Conservation (phyloP, 257 asterid genomes). For the Jasminum sambac region DNA sequence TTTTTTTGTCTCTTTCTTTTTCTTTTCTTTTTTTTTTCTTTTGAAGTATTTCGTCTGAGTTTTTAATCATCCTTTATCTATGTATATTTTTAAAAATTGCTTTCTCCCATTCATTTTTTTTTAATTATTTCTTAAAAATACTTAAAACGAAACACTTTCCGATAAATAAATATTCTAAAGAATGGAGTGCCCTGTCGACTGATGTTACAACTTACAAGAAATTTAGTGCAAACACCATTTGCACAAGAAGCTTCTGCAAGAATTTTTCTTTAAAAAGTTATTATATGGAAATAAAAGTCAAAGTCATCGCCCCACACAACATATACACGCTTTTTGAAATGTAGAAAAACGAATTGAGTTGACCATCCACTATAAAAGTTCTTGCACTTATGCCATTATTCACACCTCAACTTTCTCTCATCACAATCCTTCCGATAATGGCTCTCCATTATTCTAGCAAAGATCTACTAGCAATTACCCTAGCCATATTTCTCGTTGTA, state of each 20-base stretch:
- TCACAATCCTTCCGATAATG: slow-evolving; percentile 8
- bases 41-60: too few relatives aligned
- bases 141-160: too few relatives aligned
- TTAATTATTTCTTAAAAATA: too few relatives aligned
- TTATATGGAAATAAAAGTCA: background rate
- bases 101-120: too few relatives aligned
- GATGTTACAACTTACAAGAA: background rate
- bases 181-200: too few relatives aligned
- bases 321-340: background rate
- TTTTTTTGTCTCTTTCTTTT: too few relatives aligned
- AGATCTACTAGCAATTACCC: slow-evolving; percentile 18
- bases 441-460: slow-evolving; percentile 3
- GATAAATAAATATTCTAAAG: too few relatives aligned
- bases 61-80: too few relatives aligned
- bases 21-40: too few relatives aligned
- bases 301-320: background rate
- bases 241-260: background rate
- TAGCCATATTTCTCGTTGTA: slow-evolving; percentile 22
- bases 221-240: background rate
- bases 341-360: background rate
- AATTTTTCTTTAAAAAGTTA: too few relatives aligned
- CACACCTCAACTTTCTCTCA: background rate
- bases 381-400: background rate
- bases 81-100: too few relatives aligned
- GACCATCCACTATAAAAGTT: slow-evolving; percentile 21